Evolutionary conservation across 257 asterid genomes (phyloP).

Genomic region (Lycium barbarum): DNA sequence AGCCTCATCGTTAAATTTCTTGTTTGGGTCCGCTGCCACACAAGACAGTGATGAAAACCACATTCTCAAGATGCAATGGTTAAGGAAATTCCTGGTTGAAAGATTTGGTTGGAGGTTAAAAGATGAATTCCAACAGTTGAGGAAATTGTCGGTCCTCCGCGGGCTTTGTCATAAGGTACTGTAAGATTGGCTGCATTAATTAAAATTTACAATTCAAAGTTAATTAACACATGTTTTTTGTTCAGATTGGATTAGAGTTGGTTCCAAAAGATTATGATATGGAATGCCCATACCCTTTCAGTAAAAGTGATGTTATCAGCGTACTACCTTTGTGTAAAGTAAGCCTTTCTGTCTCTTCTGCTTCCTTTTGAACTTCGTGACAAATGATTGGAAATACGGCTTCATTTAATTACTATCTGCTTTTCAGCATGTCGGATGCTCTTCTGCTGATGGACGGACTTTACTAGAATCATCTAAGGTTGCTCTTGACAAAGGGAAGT

Average conservation of each 20-base stretch:
- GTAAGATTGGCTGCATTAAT: slow-evolving; percentile 30
- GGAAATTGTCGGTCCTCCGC: slow-evolving; percentile 85
- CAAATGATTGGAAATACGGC: slow-evolving; percentile 30
- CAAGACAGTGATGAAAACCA: slow-evolving; percentile 49
- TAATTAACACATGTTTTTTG: slow-evolving; percentile 31
- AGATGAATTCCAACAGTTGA: slow-evolving; percentile 74
- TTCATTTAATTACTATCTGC: slow-evolving; percentile 32
- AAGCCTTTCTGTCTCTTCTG: slow-evolving; percentile 37
- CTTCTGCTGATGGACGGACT: slow-evolving; percentile 96
- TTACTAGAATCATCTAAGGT: slow-evolving; percentile 93
- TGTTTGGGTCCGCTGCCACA: slow-evolving; percentile 68
- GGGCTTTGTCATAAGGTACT: slow-evolving; percentile 97
- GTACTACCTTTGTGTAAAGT: slow-evolving; percentile 93
- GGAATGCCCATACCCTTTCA: slow-evolving; percentile 83
- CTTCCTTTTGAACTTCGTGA: neutral
- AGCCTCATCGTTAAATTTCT: slow-evolving; percentile 81
- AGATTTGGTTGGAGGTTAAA: slow-evolving; percentile 82
- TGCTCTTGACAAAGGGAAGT: slow-evolving; percentile 97
- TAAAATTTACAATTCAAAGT: slow-evolving; percentile 32
- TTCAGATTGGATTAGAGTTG: slow-evolving; percentile 93
- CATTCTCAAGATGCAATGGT: slow-evolving; percentile 73
- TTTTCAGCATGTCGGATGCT: slow-evolving; percentile 88
- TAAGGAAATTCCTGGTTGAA: slow-evolving; percentile 62
- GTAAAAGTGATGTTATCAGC: slow-evolving; percentile 79
- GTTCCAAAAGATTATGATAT: slow-evolving; percentile 87